Base-by-base conservation (phyloP, 768 basidiomycete species). In the Mycena latifolia region DNA sequence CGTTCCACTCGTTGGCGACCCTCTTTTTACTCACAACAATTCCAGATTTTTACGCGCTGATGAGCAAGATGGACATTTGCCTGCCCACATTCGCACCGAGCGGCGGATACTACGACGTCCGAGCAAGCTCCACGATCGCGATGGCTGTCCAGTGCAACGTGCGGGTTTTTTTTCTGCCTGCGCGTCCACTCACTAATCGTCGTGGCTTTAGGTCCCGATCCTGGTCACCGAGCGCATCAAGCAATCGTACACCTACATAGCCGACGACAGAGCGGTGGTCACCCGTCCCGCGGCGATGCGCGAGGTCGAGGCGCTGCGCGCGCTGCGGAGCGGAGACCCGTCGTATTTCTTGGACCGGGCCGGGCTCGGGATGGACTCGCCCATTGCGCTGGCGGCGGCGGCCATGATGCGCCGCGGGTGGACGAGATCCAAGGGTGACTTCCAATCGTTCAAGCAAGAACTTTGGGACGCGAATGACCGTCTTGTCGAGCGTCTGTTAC, bases 91-190 rank as follows among this genome's bases (percentile, higher is more conserved):
- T 84, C 58, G 58, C 64, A 7, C 74, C 73, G 5, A 74, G 76
- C 11, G 63, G 70, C 45, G 76, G 73, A 12, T 81, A 82, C 70
- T 80, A 77, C 46, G 75, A 75, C 20, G 62, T 64, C 12, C 80
- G 82, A 57, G 80, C 81, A 10, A 81, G 80, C 62, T 84, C 81
- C 8, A 81, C 78, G 2, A 76, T 81, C 31, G 80, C 76, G 5
- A 78, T 82, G 76, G 78, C 80, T 27, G 66, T 80, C 9, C 77
- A 82, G 69, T 79, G 78, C 55, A 72, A 80, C 69, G 81, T 82
- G 59, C 18, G 77, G 22, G 29, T 20, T 22, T n/a, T 39, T 25
- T 20, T 8, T 15, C 15, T 18, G 2, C 43, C 20, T 22, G 24
- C 43, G 18, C 7, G 14, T 24, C 12, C 37, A 48, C 58, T 43